phyloP scores from a whole-genome alignment of 345 rosid species.

The Garcia nutans region DNA sequence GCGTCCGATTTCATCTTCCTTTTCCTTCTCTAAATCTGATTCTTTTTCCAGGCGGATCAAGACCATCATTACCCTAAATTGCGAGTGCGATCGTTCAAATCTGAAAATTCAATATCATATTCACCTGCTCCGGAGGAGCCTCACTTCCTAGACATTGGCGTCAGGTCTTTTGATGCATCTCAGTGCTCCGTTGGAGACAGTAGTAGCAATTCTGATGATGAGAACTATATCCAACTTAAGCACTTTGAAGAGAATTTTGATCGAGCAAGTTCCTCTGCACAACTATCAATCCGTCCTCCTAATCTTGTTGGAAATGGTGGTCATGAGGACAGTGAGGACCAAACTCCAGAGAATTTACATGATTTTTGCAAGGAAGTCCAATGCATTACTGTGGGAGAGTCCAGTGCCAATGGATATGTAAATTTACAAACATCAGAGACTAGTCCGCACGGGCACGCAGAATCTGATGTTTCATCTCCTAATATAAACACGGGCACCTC shows the following conservation, averaged over 20 bases:
- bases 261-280: conserved; percentile 33
- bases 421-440: conserved; percentile 23
- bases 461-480: conserved; percentile 19
- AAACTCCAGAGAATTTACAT: conserved; percentile 40
- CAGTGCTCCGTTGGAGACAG: conserved; percentile 57
- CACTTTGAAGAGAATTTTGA: conserved; percentile 46
- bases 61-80: conserved; percentile 63
- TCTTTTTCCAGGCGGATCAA: conserved; percentile 44
- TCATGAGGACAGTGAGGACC: conserved; percentile 39
- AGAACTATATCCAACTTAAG: conserved; percentile 51
- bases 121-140: conserved; percentile 42
- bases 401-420: conserved; percentile 26
- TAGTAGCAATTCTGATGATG: conserved; percentile 52
- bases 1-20: conserved; percentile 12
- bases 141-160: conserved; percentile 26
- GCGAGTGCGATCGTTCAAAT: conserved; percentile 67
- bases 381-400: conserved; percentile 52
- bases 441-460: conserved; percentile 13
- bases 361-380: conserved; percentile 55
- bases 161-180: conserved; percentile 43
- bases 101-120: conserved; percentile 38
- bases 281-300: conserved; percentile 31
- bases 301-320: conserved; percentile 24
- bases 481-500: conserved; percentile 20
- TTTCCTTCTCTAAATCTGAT: conserved; percentile 1